Percentiles rank a stretch among this genome's conserved stretches.
Conservation (phyloP, 495 filamentous ascomycete species). For the Penicillium parvum region DNA sequence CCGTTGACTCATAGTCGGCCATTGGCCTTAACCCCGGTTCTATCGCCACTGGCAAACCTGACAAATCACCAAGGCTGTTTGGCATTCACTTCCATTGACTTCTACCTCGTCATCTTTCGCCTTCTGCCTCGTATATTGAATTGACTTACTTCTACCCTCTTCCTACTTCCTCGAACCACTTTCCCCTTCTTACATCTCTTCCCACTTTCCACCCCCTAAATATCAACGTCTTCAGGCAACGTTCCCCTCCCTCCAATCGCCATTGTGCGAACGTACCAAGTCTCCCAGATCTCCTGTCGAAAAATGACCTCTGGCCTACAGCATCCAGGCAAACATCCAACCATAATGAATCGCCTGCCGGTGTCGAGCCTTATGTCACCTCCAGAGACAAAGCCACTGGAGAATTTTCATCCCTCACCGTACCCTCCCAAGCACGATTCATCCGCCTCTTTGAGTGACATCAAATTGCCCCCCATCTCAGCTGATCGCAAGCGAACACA, state of each 20-base stretch:
- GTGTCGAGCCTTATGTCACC: conserved; percentile 71
- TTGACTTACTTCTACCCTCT: not conserved
- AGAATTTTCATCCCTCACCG: conserved; percentile 50
- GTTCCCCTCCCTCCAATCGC: too few species aligned
- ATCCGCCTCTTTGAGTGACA: conserved; percentile 35
- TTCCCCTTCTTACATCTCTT: not conserved
- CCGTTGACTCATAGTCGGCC: conserved; percentile 12
- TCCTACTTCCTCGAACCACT: not conserved
- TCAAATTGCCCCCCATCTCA: conserved; percentile 47
- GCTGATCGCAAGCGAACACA: conserved; percentile 45
- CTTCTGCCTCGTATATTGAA: not conserved
- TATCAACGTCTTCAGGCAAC: too few species aligned
- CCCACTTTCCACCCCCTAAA: not conserved
- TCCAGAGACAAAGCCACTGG: conserved; percentile 59
- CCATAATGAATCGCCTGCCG: conserved; percentile 48
- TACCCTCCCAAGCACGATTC: conserved; percentile 29
- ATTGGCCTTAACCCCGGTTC: conserved; percentile 18
- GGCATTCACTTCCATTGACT: conserved; percentile 17
- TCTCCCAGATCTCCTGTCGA: not conserved
- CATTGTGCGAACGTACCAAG: too few species aligned
- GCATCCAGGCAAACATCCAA: conserved; percentile 17
- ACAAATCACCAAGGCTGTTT: conserved; percentile 15
- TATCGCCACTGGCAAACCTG: conserved; percentile 19
- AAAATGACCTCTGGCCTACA: conserved; percentile 6
- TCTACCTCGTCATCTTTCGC: conserved; percentile 7